Percentiles rank a stretch among this genome's conserved stretches.
phyloP scores from a whole-genome alignment of 371 early-diverging fungal genomes.

The Massospora cicadina region DNA sequence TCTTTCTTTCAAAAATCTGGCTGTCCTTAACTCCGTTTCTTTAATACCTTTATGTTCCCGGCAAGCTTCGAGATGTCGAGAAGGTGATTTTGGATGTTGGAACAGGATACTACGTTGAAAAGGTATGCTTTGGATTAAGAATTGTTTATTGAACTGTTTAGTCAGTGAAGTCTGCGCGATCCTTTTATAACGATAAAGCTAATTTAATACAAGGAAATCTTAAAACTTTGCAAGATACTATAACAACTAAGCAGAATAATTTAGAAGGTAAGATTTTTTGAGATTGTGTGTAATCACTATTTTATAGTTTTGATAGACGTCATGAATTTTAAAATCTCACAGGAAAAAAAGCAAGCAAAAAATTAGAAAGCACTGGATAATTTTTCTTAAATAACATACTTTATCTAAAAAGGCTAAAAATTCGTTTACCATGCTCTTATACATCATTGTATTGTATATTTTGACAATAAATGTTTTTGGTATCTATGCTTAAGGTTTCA shows the following conservation, averaged over 20 bases:
- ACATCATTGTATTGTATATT: too few relatives aligned
- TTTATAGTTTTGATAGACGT: neutral
- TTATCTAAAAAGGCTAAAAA: too few relatives aligned
- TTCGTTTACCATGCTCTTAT: too few relatives aligned
- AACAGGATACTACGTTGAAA: slow-evolving; percentile 89
- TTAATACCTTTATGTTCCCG: slow-evolving; percentile 78
- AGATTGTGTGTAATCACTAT: neutral
- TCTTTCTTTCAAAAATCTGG: neutral
- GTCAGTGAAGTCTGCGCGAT: slow-evolving; percentile 49
- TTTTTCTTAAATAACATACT: too few relatives aligned
- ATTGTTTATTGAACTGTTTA: slow-evolving; percentile 14
- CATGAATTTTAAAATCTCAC: neutral
- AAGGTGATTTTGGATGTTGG: slow-evolving; percentile 90
- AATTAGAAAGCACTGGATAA: neutral
- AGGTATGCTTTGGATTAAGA: slow-evolving; percentile 28
- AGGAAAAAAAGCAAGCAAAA: neutral
- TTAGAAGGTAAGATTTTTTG: slow-evolving; percentile 37
- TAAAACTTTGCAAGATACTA: slow-evolving; percentile 52
- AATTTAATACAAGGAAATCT: slow-evolving; percentile 53
- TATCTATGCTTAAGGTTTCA: too few relatives aligned
- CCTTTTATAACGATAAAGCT: slow-evolving; percentile 57
- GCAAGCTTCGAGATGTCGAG: slow-evolving; percentile 53
- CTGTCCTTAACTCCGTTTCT: neutral
- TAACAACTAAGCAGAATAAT: slow-evolving; percentile 52
- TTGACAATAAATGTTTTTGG: too few relatives aligned